Conservation (phyloP, 345 rosid genomes). For the Eutrema heterophyllum region DNA sequence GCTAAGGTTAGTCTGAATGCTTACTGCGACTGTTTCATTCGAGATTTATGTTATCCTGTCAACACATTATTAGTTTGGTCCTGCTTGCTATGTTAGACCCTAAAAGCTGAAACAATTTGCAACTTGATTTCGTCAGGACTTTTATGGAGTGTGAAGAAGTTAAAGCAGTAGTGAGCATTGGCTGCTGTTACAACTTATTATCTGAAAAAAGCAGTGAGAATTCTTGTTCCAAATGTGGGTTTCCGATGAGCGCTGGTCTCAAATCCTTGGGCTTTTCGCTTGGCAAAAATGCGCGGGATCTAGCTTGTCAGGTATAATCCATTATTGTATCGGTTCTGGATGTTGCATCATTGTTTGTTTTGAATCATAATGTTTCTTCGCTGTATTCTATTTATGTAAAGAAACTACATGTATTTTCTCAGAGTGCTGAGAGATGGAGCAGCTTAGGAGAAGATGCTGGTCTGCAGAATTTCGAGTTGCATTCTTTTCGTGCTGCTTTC, state of each 20-base stretch:
- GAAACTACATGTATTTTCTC: conserved; percentile 1
- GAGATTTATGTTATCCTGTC: neutral
- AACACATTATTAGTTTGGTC: neutral
- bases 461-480: conserved; percentile 80
- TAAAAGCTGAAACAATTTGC: conserved; percentile 15
- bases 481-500: conserved; percentile 89
- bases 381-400: neutral
- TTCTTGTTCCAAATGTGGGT: conserved; percentile 46
- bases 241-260: conserved; percentile 75
- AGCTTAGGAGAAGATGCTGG: conserved; percentile 65
- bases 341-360: neutral
- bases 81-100: neutral
- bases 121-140: conserved; percentile 45
- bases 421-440: conserved; percentile 97
- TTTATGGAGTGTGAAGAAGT: conserved; percentile 61
- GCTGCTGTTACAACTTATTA: conserved; percentile 92
- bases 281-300: conserved; percentile 69
- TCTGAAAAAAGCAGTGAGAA: conserved; percentile 49
- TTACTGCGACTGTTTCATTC: neutral
- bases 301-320: conserved; percentile 84
- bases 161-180: conserved; percentile 85
- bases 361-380: neutral
- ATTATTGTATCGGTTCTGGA: neutral
- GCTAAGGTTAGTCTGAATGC: conserved; percentile 60
- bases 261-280: conserved; percentile 49